Conservation (phyloP, 495 filamentous ascomycete species). For the Hypomontagnella monticulosa region DNA sequence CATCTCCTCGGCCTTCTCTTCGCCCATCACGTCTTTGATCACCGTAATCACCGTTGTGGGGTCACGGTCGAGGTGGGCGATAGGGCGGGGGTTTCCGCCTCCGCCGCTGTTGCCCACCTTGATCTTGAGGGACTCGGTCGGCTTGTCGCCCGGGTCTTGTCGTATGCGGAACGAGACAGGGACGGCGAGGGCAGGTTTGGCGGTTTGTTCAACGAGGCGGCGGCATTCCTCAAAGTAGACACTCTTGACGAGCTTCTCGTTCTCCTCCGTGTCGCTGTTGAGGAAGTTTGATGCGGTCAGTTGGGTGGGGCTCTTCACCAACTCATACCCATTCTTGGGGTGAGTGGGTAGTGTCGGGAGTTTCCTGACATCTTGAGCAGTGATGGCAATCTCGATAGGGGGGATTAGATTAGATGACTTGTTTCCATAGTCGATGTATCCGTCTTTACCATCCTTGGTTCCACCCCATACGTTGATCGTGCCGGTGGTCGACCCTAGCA, state of each 20-base stretch:
- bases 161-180: conserved; percentile 2
- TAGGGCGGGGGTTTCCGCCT: background rate
- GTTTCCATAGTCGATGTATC: background rate
- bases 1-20: background rate
- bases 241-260: background rate
- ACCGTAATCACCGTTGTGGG: background rate
- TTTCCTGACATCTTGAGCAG: background rate
- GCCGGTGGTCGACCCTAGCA: background rate
- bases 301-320: background rate
- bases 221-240: conserved; percentile 1
- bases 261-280: background rate
- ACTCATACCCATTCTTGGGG: background rate
- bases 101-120: background rate
- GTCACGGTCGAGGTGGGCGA: background rate
- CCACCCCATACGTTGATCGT: background rate
- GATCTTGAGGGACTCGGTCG: background rate
- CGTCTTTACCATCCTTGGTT: background rate
- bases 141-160: background rate
- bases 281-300: background rate
- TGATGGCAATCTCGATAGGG: background rate
- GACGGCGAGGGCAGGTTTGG: background rate
- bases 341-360: background rate
- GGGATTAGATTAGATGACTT: background rate
- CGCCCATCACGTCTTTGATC: background rate
- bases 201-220: background rate